phyloP scores from a whole-genome alignment of 2,329 filamentous ascomycete genomes.

The Colletotrichum musae region DNA sequence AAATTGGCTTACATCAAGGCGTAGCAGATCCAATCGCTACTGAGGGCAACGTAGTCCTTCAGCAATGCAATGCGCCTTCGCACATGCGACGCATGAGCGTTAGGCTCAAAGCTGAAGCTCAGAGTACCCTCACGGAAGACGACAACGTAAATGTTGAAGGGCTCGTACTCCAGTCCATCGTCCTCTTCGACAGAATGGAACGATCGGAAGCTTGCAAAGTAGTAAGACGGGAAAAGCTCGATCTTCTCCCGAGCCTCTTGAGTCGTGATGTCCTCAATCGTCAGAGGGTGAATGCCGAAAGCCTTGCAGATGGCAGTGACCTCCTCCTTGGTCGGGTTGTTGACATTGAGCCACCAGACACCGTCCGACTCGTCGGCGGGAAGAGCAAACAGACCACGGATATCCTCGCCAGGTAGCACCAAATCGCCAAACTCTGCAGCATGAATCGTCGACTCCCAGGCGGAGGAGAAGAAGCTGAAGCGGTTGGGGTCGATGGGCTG shows the following conservation, averaged over 20 bases:
- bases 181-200: conserved; percentile 87
- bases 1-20: conserved; percentile 83
- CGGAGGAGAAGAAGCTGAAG: conserved; percentile 97
- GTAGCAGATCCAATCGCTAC: conserved; percentile 99
- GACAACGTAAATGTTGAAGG: conserved; percentile 96
- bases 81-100: conserved; percentile 89
- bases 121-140: conserved; percentile 96
- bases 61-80: conserved; percentile 92
- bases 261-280: conserved; percentile 94
- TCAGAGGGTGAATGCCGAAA: conserved; percentile 95
- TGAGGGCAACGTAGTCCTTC: conserved; percentile 94
- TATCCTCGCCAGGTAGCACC: conserved; percentile 89
- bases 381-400: conserved; percentile 86
- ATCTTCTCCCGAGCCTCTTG: conserved; percentile 99
- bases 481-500: conserved; percentile 76
- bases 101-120: conserved; percentile 93
- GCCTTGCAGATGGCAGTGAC: conserved; percentile 90
- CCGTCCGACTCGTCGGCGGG: conserved; percentile 77
- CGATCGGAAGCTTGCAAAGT: conserved; percentile 97
- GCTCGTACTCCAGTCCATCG: conserved; percentile 87
- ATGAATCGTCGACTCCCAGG: conserved; percentile 93
- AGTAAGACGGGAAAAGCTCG: conserved; percentile 96
- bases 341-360: conserved; percentile 99
- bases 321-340: conserved; percentile 90
- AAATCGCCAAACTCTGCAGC: conserved; percentile 90